A percentile compares a stretch with the other conserved stretches of the same genome.
Evolutionary conservation across 1,139 yeast species (phyloP).

Genomic region (Debaryomyces subglobosus): DNA sequence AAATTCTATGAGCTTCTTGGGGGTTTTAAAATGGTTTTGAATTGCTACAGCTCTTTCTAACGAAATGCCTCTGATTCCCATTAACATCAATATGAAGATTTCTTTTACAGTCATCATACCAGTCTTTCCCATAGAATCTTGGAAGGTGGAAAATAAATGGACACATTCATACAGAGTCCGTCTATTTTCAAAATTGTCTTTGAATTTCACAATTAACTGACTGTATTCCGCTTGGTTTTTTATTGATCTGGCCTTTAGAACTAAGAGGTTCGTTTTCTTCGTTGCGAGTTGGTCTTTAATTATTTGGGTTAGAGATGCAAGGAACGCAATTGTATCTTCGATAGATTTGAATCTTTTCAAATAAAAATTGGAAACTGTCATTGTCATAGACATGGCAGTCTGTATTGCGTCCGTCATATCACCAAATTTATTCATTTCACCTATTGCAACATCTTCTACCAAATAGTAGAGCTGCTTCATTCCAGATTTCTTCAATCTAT

Average conservation of each 20-base stretch:
- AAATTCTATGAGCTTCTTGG: conserved; percentile 49
- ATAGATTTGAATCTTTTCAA: conserved; percentile 69
- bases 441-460: conserved; percentile 73
- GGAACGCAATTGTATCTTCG: conserved; percentile 73
- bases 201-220: conserved; percentile 40
- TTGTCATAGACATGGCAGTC: conserved; percentile 75
- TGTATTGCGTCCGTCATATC: conserved; percentile 66
- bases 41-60: conserved; percentile 82
- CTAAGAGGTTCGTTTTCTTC: conserved; percentile 39
- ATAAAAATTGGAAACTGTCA: conserved; percentile 68
- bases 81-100: conserved; percentile 71
- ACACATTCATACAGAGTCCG: conserved; percentile 48
- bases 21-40: conserved; percentile 69
- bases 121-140: conserved; percentile 70
- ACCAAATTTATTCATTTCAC: conserved; percentile 34
- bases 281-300: conserved; percentile 41
- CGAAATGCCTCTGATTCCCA: conserved; percentile 80
- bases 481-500: conserved; percentile 69
- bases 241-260: conserved; percentile 54
- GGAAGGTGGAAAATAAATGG: conserved; percentile 69
- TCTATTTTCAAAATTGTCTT: conserved; percentile 42
- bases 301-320: conserved; percentile 58
- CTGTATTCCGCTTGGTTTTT: conserved; percentile 56
- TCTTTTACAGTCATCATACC: conserved; percentile 75
- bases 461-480: conserved; percentile 71